Evolutionary conservation across 164 flowering plant genomes (phyloP).

Genomic region (Euptelea pleiosperma): DNA sequence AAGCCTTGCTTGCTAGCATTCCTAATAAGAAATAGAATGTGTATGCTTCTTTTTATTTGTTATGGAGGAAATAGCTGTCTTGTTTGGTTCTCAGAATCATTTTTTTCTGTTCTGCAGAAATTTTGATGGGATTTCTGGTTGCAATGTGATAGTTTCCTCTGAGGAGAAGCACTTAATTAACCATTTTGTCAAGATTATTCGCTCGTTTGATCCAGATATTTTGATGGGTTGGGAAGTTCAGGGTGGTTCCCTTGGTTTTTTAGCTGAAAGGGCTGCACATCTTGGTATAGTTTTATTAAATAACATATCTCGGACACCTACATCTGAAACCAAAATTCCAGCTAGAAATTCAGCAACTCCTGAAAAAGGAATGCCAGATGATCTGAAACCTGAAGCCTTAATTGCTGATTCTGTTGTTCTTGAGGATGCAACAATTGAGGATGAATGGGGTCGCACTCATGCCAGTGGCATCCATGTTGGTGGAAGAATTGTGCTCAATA

Average conservation of each 20-base stretch:
- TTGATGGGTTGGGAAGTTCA: conserved; percentile 97
- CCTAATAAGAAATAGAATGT: neutral
- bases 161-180: conserved; percentile 64
- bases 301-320: conserved; percentile 64
- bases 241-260: conserved; percentile 82
- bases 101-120: conserved; percentile 39
- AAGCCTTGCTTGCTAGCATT: too few relatives aligned
- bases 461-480: conserved; percentile 94
- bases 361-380: conserved; percentile 26
- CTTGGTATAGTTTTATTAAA: conserved; percentile 72
- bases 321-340: conserved; percentile 33
- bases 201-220: conserved; percentile 78
- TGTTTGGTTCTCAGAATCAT: neutral
- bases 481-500: conserved; percentile 89
- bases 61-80: neutral
- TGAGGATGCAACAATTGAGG: conserved; percentile 64
- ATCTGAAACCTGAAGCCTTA: conserved; percentile 33
- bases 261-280: conserved; percentile 90
- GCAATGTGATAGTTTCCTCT: conserved; percentile 39
- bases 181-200: conserved; percentile 50
- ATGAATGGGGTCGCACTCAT: conserved; percentile 99
- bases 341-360: conserved; percentile 24
- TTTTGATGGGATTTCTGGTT: conserved; percentile 57
- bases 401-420: conserved; percentile 33
- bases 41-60: neutral